phyloP scores from a whole-genome alignment of 2,329 filamentous ascomycete species.

The Aspergillus chevalieri region DNA sequence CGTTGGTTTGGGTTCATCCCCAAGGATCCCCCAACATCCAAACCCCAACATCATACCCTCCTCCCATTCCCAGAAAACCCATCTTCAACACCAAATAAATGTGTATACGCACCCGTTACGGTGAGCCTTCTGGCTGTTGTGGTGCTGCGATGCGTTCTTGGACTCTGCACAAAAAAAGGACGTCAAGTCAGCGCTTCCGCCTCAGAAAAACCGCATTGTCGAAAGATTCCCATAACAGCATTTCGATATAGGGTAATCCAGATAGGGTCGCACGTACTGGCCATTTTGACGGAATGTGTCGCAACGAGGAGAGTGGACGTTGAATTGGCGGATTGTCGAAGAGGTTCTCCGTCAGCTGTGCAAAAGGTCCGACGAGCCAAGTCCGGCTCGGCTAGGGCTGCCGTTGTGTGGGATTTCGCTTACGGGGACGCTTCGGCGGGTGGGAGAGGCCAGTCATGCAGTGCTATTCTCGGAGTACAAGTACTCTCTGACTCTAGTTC shows the following conservation, averaged over 20 bases:
- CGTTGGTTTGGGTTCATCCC: background rate
- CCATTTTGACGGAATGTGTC: constrained; percentile 42
- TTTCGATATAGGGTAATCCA: background rate
- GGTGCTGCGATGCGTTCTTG: constrained; percentile 99
- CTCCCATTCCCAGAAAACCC: background rate
- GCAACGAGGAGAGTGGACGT: constrained; percentile 33
- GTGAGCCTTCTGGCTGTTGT: constrained; percentile 98
- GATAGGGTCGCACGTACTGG: constrained; percentile 33
- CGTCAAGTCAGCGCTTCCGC: constrained; percentile 20
- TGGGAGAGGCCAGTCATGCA: background rate
- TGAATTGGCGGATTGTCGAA: constrained; percentile 28
- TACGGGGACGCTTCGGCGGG: constrained; percentile 22
- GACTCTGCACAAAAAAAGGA: constrained; percentile 61
- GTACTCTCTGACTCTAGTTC: no score
- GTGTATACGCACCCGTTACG: constrained; percentile 78
- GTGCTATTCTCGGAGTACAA: background rate
- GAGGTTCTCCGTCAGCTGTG: constrained; percentile 23
- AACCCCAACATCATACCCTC: constrained; percentile 6
- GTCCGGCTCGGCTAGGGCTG: constrained; percentile 31
- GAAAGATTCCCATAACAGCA: background rate
- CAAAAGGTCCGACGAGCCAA: constrained; percentile 20
- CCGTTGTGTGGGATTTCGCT: constrained; percentile 37
- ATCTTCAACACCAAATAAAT: constrained; percentile 3
- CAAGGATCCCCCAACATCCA: constrained; percentile 5
- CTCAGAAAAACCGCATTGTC: background rate